Evolutionary conservation across 2,329 filamentous ascomycete genomes (phyloP).

Genomic region (Ceratocystis albifundus): DNA sequence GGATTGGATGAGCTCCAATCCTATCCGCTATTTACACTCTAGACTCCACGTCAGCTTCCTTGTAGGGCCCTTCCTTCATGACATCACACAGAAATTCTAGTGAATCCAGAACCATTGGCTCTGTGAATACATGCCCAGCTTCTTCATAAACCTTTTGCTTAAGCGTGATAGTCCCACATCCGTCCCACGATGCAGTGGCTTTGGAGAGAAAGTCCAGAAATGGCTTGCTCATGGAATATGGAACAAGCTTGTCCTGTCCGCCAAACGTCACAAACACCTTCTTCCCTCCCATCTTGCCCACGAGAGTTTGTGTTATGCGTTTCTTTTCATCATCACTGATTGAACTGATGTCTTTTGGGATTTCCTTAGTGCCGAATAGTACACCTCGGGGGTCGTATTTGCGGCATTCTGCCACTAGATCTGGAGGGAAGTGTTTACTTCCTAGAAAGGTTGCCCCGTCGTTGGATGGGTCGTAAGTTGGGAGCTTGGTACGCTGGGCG

Average conservation of each 20-base stretch:
- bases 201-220: constrained; percentile 52
- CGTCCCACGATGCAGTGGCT: constrained; percentile 44
- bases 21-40: background rate
- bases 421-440: constrained; percentile 61
- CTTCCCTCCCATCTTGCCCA: constrained; percentile 47
- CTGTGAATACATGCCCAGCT: constrained; percentile 57
- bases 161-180: constrained; percentile 44
- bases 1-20: too few relatives aligned
- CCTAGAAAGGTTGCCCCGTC: constrained; percentile 58
- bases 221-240: constrained; percentile 47
- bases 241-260: constrained; percentile 59
- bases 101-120: constrained; percentile 55
- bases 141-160: constrained; percentile 57
- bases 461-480: constrained; percentile 46
- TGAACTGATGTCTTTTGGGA: constrained; percentile 33
- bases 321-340: constrained; percentile 31
- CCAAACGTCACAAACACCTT: constrained; percentile 54
- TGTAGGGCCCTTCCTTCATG: constrained; percentile 30
- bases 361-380: constrained; percentile 45
- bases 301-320: constrained; percentile 32
- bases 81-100: constrained; percentile 49
- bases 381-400: constrained; percentile 65
- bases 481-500: constrained; percentile 56
- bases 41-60: constrained; percentile 22
- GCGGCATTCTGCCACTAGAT: constrained; percentile 51